Evolutionary conservation across 768 basidiomycete genomes (phyloP), one percentile per base, ranked within the genome.

Genomic region (Agaricus blazei): DNA sequence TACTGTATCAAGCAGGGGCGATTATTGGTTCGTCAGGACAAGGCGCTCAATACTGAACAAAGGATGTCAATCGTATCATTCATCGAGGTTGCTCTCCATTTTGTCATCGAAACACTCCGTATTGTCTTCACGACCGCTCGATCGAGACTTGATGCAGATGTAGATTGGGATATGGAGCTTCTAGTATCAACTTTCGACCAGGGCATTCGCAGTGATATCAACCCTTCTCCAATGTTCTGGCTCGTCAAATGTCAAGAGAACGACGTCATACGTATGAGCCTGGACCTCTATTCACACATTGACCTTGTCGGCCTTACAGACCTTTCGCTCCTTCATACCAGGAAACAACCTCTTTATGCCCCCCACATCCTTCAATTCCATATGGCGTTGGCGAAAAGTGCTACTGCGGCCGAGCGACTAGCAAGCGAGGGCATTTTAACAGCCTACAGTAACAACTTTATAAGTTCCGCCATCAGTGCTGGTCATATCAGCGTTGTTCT

Each of bases 321-420:
- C 59, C 67, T 88, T 1, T 73, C 82, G 1, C 70, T 86, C 9
- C 77, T 90, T 15, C 73, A 87, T 23, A 64, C 79, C 1, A 80
- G 82, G 44, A 85, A 84, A 52, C 76, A 82, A 64, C 81, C 89
- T 11, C 69, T 88, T 27, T 92, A 92, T 63, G 77, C 87, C 0
- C 83, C 88, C 0, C 87, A 90, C 62, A 74, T 96, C 54, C 81
- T 97, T 52, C 73, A 87, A 29, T 90, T 97, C 73, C 93, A 96
- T 64, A 87, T 93, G 75, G 82, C 90, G 0, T 71, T 97, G 19
- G 90, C 88, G 14, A 82, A 82, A 56, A 78, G 89, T 51, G 81
- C 86, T 0, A 77, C 81, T 1, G 85, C 90, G 0, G 93, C 94
- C 0, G 93, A 96, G 66, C 75, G 88, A 56, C 80, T 97, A 26